A percentile compares a stretch with the other conserved stretches of the same genome.
phyloP scores from a whole-genome alignment of 2,329 filamentous ascomycete genomes.

The Tetracladium maxilliforme region DNA sequence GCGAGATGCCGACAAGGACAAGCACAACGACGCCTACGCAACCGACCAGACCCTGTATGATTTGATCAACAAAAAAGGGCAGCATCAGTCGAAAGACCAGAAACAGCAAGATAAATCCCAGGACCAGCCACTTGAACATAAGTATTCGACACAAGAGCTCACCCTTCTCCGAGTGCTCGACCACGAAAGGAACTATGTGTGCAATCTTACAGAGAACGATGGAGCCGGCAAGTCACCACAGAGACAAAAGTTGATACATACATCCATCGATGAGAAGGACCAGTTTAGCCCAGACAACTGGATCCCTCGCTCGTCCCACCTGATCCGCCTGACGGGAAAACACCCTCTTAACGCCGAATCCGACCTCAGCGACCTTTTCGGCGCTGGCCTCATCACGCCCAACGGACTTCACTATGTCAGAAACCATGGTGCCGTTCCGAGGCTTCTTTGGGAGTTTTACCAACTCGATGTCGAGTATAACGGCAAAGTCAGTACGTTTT shows the following conservation, averaged over 20 bases:
- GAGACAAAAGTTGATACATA: slow-evolving; percentile 12
- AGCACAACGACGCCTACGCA: slow-evolving; percentile 8
- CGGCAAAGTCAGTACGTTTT: slow-evolving; percentile 17
- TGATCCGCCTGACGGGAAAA: slow-evolving; percentile 34
- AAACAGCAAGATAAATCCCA: slow-evolving; percentile 10
- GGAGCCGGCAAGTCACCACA: slow-evolving; percentile 22
- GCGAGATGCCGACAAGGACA: slow-evolving; percentile 6
- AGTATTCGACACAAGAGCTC: slow-evolving; percentile 25
- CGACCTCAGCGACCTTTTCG: slow-evolving; percentile 22
- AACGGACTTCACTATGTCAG: slow-evolving; percentile 35
- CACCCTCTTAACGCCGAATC: slow-evolving; percentile 36
- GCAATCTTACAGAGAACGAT: slow-evolving; percentile 23
- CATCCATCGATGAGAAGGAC: slow-evolving; percentile 30
- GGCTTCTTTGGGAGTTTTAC: slow-evolving; percentile 32
- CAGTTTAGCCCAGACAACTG: slow-evolving; percentile 37
- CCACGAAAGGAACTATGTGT: slow-evolving; percentile 26
- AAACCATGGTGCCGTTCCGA: slow-evolving; percentile 36
- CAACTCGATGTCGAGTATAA: slow-evolving; percentile 25
- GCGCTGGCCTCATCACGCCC: slow-evolving; percentile 32
- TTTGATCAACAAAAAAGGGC: too few species aligned
- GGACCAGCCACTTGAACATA: slow-evolving; percentile 16
- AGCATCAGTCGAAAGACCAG: slow-evolving; percentile 8
- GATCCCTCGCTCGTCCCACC: slow-evolving; percentile 27
- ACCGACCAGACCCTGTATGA: too few species aligned
- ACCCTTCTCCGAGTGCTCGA: slow-evolving; percentile 22